Base-by-base conservation (phyloP, 2,329 filamentous ascomycete species). In the Arthrobotrys conoides region DNA sequence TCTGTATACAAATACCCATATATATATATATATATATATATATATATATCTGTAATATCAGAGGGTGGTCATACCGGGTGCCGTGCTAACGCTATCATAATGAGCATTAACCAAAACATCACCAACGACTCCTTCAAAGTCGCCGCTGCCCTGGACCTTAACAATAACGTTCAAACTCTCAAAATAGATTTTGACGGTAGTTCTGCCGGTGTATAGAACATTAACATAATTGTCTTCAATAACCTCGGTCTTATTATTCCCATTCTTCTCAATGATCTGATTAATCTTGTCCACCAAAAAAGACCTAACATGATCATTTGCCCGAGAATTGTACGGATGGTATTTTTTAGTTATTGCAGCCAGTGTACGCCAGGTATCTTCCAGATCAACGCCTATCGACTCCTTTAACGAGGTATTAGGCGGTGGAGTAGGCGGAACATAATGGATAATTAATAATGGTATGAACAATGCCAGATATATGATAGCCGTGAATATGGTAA, bases 61-160 rank as follows among this genome's bases (percentile, higher is more conserved):
- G 20, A 16, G 20, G n/a, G 20, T 59, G n/a, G 36, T 68, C 80
- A 55, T 71, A 82, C 82, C 96, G 81, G 91, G 97, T 0, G 93
- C 94, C 1, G 94, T 97, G 14, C 94, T 93, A 5, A 98, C 96
- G 73, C 92, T 94, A 85, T 97, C 96, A 83, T 96, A 97, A 83
- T 98, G 96, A 18, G 95, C 94, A 84, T 97, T 98, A 81, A 98
- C 92, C 53, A 99, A 88, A 18, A 97, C 93, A 36, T 94, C 93
- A 81, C 83, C 53, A 83, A 84, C 38, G 87, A 87, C 92, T 92
- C 97, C 92, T 93, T 97, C 51, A 90, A 90, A 33, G 88, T 95
- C 93, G 66, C 94, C 89, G 44, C 88, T 89, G 36, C 96, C 96
- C 55, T 93, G 91, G 75, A 99, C 92, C 82, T 97, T 97, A 44